Percentiles rank a stretch among this genome's conserved stretches.
These are phyloP conservation scores for Phytophthora pluvialis DNA, from an alignment of 352 stramenopile species.

Conservation along the genomic window DNA sequence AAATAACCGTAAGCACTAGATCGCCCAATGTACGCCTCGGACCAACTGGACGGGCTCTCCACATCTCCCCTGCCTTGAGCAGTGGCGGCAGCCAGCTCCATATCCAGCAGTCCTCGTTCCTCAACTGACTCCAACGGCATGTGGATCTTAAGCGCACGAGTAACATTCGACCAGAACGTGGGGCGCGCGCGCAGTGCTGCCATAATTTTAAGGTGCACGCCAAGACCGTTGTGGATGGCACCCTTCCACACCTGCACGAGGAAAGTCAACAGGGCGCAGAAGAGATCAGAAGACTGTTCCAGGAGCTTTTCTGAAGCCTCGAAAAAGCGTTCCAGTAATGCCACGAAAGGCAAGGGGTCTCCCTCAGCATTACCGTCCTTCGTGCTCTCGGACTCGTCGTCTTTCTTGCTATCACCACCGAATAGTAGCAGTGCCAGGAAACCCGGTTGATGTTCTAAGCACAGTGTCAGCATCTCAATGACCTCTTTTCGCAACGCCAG, in stretches of 20 bases:
- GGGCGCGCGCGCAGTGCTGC: constrained; percentile 39
- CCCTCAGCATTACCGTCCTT: constrained; percentile 27
- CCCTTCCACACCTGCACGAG: constrained; percentile 66
- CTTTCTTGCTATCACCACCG: constrained; percentile 26
- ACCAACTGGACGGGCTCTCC: constrained; percentile 15
- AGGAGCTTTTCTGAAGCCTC: constrained; percentile 63
- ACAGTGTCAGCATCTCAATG: constrained; percentile 59
- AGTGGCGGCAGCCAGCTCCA: constrained; percentile 41
- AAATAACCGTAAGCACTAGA: constrained; percentile 67
- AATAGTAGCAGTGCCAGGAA: constrained; percentile 68
- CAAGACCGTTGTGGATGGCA: constrained; percentile 41
- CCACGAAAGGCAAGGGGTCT: constrained; percentile 40
- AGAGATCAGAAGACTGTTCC: constrained; percentile 60
- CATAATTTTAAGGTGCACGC: constrained; percentile 59
- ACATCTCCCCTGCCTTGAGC: constrained; percentile 25
- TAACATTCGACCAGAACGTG: constrained; percentile 71
- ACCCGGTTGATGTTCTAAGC: constrained; percentile 61
- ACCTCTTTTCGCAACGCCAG: constrained; percentile 46
- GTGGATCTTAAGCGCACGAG: constrained; percentile 58
- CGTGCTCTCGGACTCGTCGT: constrained; percentile 1
- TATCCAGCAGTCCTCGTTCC: constrained; percentile 46
- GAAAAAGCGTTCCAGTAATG: constrained; percentile 60
- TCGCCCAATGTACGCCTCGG: constrained; percentile 53
- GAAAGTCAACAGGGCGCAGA: constrained; percentile 64
- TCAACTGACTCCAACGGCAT: constrained; percentile 55